Evolutionary conservation across 352 stramenopile species (phyloP), one percentile per base, ranked within the genome.

Genomic region (Phytophthora tentaculata): DNA sequence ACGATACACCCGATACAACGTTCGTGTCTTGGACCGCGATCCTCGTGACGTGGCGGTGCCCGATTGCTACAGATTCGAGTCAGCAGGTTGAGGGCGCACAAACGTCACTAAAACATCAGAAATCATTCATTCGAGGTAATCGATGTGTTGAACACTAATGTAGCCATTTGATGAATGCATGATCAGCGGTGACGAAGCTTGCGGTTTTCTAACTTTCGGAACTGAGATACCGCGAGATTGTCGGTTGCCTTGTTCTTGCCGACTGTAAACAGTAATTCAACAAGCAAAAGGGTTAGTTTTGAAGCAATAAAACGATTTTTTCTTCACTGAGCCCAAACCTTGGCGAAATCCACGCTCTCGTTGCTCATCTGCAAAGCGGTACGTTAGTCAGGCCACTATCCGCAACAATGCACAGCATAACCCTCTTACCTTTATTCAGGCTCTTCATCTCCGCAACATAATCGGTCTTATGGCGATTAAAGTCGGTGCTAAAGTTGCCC

Each of bases 401-500:
- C 24, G 60, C 22, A 13, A 7, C 17, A 16, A n/a, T 17, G 41
- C 16, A 19, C 51, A 37, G 51, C 41, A 20, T 1, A 9, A n/a
- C 17, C 24, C 26, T 16, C 20, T 55, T 62, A 91, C 84, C 84
- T 79, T 80, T 83, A 47, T 73, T 77, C 58, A 91, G 48, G 24
- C 61, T 83, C 74, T 95, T 95, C 66, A 93, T 74, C 55, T 91
- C 79, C 1, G 74, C 70, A 20, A 92, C 76, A 59, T 80, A 91
- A 50, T 91, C 84, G 29, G 64, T 84, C 39, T 71, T 75, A 61
- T 95, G 87, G 37, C 83, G 80, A 60, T 91, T 91, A 35, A 92
- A 95, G 67, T 95, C 83, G 1, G 73, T 79, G 56, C 87, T 95
- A 29, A 90, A 91, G 67, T 95, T 95, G 16, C 77, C 64, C 2